These are phyloP conservation scores for Tetrahymena elliotti DNA, from an alignment of 73 alveolate species.

Conservation along the genomic window DNA sequence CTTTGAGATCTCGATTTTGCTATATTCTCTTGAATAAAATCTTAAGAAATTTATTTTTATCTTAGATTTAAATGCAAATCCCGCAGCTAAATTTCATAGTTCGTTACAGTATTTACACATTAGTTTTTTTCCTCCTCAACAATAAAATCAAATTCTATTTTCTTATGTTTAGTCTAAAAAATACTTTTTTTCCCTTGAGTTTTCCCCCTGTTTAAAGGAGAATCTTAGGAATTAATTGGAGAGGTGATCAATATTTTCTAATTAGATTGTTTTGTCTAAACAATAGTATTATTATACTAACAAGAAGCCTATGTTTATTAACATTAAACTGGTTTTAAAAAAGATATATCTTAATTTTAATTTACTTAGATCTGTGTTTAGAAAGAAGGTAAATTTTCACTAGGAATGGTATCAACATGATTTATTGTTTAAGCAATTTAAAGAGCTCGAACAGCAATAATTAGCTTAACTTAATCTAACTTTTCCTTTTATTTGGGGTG, in stretches of 20 bases:
- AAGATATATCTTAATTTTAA: neutral
- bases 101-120: neutral
- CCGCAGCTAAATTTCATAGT: neutral
- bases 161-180: neutral
- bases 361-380: neutral
- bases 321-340: neutral
- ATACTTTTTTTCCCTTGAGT: neutral
- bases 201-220: neutral
- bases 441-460: neutral
- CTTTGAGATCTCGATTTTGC: neutral
- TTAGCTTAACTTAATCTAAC: neutral
- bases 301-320: neutral
- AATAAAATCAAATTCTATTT: neutral
- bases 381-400: neutral
- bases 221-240: neutral
- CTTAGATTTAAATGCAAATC: neutral
- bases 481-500: neutral
- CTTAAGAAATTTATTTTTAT: neutral
- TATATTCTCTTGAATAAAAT: neutral
- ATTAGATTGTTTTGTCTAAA: neutral
- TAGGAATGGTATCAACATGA: neutral
- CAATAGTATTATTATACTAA: too few relatives aligned
- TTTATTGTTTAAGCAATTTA: neutral
- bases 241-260: neutral
- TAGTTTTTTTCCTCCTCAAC: neutral